Evolutionary conservation across 2,329 filamentous ascomycete species (phyloP).

Genomic region (Alternaria viburni): DNA sequence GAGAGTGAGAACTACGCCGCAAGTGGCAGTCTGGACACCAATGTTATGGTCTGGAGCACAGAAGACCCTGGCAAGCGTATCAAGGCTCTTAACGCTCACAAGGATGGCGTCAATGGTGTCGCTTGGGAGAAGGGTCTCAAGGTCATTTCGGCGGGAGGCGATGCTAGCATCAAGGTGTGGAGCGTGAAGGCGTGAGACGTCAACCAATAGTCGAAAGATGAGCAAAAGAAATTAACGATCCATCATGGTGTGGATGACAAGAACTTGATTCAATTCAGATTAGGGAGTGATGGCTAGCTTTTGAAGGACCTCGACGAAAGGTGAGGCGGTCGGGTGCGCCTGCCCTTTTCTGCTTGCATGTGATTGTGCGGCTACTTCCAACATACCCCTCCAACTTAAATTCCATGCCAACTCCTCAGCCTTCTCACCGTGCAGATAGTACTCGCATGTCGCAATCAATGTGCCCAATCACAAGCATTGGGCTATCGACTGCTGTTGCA

Average conservation of each 20-base stretch:
- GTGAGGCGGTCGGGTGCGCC: constrained; percentile 14
- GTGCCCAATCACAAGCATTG: neutral
- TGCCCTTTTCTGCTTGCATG: constrained; percentile 3
- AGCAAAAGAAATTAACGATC: neutral
- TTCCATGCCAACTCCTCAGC: neutral
- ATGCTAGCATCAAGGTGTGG: constrained; percentile 94
- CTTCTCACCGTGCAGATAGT: neutral
- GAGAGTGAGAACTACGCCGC: constrained; percentile 75
- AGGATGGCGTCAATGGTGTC: constrained; percentile 91
- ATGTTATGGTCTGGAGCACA: constrained; percentile 91
- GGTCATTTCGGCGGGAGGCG: constrained; percentile 81
- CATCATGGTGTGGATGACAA: neutral
- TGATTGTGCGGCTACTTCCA: neutral
- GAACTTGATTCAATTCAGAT: neutral
- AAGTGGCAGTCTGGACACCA: constrained; percentile 87
- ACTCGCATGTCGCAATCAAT: neutral
- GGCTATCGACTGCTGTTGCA: neutral
- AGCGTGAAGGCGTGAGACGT: constrained; percentile 39
- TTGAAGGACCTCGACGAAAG: neutral
- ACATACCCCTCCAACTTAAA: neutral
- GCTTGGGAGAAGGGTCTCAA: constrained; percentile 71
- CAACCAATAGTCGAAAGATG: neutral
- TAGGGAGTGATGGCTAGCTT: neutral
- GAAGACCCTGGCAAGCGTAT: constrained; percentile 81
- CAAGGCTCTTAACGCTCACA: constrained; percentile 87